Evolutionary conservation across 441 rosid species (phyloP).

Genomic region (Manihot esculenta): DNA sequence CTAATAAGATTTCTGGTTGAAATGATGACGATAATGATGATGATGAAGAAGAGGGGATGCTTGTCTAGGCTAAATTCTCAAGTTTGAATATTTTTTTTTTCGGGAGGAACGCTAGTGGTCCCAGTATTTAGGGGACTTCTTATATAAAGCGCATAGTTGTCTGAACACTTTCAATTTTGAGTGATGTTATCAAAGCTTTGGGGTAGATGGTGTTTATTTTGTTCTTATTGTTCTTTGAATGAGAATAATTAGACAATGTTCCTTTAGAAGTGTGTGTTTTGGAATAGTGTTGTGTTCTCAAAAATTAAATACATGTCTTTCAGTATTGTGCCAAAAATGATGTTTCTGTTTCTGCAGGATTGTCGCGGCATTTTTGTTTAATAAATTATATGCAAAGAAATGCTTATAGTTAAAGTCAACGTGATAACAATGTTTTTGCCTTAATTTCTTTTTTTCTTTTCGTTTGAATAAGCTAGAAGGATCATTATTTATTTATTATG

Average conservation of each 20-base stretch:
- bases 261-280: not conserved
- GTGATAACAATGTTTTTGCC: too few species aligned
- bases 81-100: conserved; percentile 36
- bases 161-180: conserved; percentile 23
- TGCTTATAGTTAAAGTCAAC: too few species aligned
- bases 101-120: conserved; percentile 19
- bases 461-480: too few species aligned
- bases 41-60: conserved; percentile 8
- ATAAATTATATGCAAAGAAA: too few species aligned
- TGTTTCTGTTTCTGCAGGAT: too few species aligned
- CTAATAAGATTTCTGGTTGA: conserved; percentile 24
- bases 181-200: conserved; percentile 21
- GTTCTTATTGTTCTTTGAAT: conserved; percentile 5
- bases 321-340: too few species aligned
- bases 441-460: too few species aligned
- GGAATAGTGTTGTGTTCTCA: not conserved
- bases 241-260: conserved; percentile 15
- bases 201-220: conserved; percentile 5
- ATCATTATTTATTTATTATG: too few species aligned
- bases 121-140: conserved; percentile 19
- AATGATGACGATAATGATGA: conserved; percentile 31
- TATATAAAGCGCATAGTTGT: conserved; percentile 5
- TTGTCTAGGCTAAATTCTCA: conserved; percentile 9
- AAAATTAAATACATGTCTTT: not conserved
- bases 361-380: too few species aligned